These are phyloP conservation scores for Kazachstania sp. DNA, from an alignment of 1,139 yeast genomes.

Conservation along the genomic window DNA sequence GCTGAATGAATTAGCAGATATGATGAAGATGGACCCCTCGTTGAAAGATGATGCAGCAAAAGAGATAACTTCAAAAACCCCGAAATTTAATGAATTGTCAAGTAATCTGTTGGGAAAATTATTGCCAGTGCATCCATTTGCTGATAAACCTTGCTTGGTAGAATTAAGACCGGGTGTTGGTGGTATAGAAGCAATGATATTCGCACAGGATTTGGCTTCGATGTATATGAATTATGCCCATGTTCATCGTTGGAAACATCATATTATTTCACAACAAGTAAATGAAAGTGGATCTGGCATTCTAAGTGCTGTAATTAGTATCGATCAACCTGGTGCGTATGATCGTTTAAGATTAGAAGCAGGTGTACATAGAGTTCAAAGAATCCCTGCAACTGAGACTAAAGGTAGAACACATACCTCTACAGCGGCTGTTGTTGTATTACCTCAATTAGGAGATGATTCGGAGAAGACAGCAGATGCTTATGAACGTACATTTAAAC, in stretches of 20 bases:
- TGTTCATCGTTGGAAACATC: slow-evolving; percentile 56
- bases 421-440: slow-evolving; percentile 88
- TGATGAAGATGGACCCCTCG: slow-evolving; percentile 30
- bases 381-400: slow-evolving; percentile 87
- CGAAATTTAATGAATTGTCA: slow-evolving; percentile 31
- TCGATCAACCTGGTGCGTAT: slow-evolving; percentile 73
- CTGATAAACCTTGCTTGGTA: slow-evolving; percentile 68
- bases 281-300: slow-evolving; percentile 54
- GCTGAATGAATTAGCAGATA: slow-evolving; percentile 35
- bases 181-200: slow-evolving; percentile 86
- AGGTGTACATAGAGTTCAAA: slow-evolving; percentile 93
- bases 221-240: slow-evolving; percentile 77
- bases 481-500: slow-evolving; percentile 68
- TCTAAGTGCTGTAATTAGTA: slow-evolving; percentile 66
- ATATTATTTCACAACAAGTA: slow-evolving; percentile 51
- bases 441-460: slow-evolving; percentile 69
- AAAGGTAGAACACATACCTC: slow-evolving; percentile 95
- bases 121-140: slow-evolving; percentile 69
- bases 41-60: slow-evolving; percentile 33
- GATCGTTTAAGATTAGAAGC: slow-evolving; percentile 72
- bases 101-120: slow-evolving; percentile 47
- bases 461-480: slow-evolving; percentile 41
- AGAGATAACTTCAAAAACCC: slow-evolving; percentile 30
- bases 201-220: slow-evolving; percentile 65
- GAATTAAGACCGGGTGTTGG: slow-evolving; percentile 96